Conservation (phyloP, 2,329 filamentous ascomycete species). For the Bipolaris sorokiniana region DNA sequence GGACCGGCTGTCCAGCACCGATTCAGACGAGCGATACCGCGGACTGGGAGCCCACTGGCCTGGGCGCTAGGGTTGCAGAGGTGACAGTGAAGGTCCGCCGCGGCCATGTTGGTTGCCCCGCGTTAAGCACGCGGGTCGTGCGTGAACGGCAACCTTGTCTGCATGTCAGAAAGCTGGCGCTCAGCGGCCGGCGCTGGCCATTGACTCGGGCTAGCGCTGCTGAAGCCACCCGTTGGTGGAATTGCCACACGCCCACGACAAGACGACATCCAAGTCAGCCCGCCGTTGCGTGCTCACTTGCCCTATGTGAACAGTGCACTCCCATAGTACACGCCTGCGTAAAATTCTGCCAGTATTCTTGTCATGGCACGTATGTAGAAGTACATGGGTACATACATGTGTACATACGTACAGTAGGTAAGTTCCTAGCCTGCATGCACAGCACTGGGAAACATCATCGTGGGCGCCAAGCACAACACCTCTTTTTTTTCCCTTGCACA, state of each 20-base stretch:
- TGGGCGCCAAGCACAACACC: slow-evolving; percentile 2
- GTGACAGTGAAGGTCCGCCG: slow-evolving; percentile 1
- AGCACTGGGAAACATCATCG: background rate
- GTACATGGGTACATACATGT: too few relatives aligned
- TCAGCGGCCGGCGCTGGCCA: background rate
- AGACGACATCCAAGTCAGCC: background rate
- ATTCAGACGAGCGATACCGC: background rate
- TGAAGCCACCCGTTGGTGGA: background rate
- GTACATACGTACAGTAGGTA: background rate
- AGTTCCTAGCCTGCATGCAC: background rate
- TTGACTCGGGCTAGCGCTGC: background rate
- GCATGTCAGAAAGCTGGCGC: slow-evolving; percentile 9
- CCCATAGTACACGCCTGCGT: background rate
- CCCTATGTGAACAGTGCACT: background rate
- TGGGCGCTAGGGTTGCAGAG: background rate
- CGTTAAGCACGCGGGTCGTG: slow-evolving; percentile 5
- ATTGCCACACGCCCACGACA: background rate
- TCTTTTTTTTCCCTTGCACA: slow-evolving; percentile 1
- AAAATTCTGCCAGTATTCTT: background rate
- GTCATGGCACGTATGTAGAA: background rate
- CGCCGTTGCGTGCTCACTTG: slow-evolving; percentile 1
- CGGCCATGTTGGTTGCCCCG: slow-evolving; percentile 13
- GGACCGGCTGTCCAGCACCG: background rate
- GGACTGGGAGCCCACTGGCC: background rate
- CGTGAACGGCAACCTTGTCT: background rate